Evolutionary conservation across 2,329 filamentous ascomycete genomes (phyloP).

Genomic region (Alternaria arbusti): DNA sequence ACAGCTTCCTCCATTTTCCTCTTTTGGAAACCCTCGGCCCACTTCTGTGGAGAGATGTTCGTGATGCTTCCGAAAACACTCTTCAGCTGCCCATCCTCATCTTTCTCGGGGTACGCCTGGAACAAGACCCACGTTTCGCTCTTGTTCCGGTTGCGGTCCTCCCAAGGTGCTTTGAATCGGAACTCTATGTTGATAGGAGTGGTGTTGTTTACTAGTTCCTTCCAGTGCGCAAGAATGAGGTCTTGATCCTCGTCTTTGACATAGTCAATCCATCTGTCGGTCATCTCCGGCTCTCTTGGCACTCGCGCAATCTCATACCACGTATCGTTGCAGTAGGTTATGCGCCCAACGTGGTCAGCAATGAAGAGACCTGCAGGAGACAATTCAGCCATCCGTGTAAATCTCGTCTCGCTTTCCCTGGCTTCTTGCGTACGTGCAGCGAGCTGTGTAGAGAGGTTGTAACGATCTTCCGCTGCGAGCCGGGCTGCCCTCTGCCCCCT

Average conservation of each 20-base stretch:
- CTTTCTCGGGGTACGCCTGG: slow-evolving; percentile 76
- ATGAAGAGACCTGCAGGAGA: slow-evolving; percentile 87
- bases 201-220: slow-evolving; percentile 65
- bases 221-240: slow-evolving; percentile 67
- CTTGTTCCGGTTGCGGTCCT: slow-evolving; percentile 61
- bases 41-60: slow-evolving; percentile 85
- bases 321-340: slow-evolving; percentile 83
- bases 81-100: slow-evolving; percentile 68
- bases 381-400: slow-evolving; percentile 84
- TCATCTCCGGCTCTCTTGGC: slow-evolving; percentile 63
- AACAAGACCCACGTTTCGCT: slow-evolving; percentile 79
- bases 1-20: slow-evolving; percentile 80
- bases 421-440: slow-evolving; percentile 66
- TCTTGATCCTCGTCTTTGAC: slow-evolving; percentile 71
- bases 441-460: slow-evolving; percentile 78
- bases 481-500: slow-evolving; percentile 75
- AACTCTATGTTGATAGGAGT: slow-evolving; percentile 74
- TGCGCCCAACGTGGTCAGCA: slow-evolving; percentile 71
- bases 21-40: slow-evolving; percentile 80
- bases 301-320: slow-evolving; percentile 74
- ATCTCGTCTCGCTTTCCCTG: slow-evolving; percentile 72
- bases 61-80: slow-evolving; percentile 82
- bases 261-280: slow-evolving; percentile 74
- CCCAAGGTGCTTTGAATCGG: slow-evolving; percentile 73
- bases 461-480: slow-evolving; percentile 76